Conservation (phyloP, 1,284 basidiomycete genomes). For the Trichosporon sp. region DNA sequence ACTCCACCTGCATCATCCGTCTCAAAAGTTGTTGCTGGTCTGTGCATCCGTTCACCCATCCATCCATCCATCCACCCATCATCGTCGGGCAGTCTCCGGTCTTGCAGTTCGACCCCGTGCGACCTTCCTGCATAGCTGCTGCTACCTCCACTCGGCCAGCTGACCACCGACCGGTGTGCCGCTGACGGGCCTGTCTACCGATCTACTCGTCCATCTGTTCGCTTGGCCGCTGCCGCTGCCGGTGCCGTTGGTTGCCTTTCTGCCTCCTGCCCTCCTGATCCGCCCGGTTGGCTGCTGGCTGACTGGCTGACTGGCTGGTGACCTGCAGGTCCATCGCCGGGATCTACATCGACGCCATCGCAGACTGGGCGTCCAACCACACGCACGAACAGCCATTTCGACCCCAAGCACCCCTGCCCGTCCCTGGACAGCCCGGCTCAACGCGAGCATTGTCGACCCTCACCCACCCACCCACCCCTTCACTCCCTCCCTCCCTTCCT, state of each 20-base stretch:
- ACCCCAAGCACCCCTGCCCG: background rate
- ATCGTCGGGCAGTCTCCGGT: too few relatives aligned
- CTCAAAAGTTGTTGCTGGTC: background rate
- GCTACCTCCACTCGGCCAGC: background rate
- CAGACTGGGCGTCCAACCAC: background rate
- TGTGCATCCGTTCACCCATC: background rate
- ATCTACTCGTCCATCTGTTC: background rate
- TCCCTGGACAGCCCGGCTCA: background rate
- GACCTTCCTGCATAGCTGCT: too few relatives aligned
- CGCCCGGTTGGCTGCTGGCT: background rate
- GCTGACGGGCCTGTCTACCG: too few relatives aligned
- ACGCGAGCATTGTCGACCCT: background rate
- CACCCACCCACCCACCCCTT: background rate
- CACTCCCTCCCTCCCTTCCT: too few relatives aligned
- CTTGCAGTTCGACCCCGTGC: too few relatives aligned
- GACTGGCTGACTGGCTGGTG: background rate
- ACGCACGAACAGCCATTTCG: background rate
- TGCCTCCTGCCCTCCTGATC: background rate
- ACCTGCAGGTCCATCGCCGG: background rate
- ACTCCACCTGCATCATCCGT: background rate
- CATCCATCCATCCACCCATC: background rate
- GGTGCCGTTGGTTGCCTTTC: too few relatives aligned
- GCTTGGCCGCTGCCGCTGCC: too few relatives aligned
- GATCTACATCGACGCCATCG: slow-evolving; percentile 1
- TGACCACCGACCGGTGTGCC: too few relatives aligned